phyloP scores from a whole-genome alignment of 106 monocot genomes.

The Acorus calamus region DNA sequence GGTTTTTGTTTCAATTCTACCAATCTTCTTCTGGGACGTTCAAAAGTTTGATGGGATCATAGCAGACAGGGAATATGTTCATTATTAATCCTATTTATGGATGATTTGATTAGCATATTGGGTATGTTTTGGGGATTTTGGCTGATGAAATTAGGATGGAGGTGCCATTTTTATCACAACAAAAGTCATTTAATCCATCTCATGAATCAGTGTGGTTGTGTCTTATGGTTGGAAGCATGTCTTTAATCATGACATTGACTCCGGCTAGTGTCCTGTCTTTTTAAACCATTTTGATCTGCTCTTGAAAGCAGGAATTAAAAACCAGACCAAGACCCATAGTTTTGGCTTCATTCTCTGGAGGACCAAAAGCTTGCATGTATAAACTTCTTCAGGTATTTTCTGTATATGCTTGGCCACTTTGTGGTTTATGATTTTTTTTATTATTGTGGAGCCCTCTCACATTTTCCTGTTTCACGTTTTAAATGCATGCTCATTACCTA shows the following conservation, averaged over 20 bases:
- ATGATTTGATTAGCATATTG: too few relatives aligned
- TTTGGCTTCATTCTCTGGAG: constrained; percentile 69
- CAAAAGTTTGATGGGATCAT: too few relatives aligned
- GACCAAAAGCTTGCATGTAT: constrained; percentile 74
- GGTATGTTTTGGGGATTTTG: too few relatives aligned
- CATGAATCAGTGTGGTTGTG: too few relatives aligned
- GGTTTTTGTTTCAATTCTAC: too few relatives aligned
- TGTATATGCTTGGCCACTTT: not conserved
- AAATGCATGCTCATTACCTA: not conserved
- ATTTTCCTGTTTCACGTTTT: not conserved
- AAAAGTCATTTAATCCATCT: too few relatives aligned
- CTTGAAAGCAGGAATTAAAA: constrained; percentile 57
- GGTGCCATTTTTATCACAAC: too few relatives aligned
- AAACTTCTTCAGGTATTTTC: constrained; percentile 72
- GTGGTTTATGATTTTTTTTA: not conserved
- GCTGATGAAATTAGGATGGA: too few relatives aligned
- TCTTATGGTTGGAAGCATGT: too few relatives aligned
- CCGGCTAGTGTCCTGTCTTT: not conserved
- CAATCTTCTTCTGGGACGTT: too few relatives aligned
- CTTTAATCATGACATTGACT: not conserved
- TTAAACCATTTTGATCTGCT: not conserved
- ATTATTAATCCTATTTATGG: too few relatives aligned
- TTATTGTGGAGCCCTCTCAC: not conserved
- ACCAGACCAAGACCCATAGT: constrained; percentile 48
- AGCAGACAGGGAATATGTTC: too few relatives aligned